phyloP scores from a whole-genome alignment of 495 filamentous ascomycete species.

The Pyrenula aspistea region DNA sequence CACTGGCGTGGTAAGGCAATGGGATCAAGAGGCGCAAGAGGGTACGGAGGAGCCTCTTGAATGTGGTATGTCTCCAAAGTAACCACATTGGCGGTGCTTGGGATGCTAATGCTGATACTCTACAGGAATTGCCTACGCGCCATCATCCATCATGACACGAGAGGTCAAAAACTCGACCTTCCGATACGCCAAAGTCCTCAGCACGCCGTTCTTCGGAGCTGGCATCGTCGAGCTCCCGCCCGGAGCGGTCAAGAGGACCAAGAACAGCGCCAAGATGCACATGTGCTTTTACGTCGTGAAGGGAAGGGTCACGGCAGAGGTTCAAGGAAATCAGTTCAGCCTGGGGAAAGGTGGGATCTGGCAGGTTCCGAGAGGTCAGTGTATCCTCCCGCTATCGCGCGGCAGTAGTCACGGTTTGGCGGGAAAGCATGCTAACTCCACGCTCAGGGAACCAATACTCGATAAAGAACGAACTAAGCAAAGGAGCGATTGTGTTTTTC shows the following conservation, averaged over 20 bases:
- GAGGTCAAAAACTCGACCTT: constrained; percentile 67
- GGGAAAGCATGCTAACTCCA: constrained; percentile 1
- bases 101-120: not conserved
- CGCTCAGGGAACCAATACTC: constrained; percentile 2
- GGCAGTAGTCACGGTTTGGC: constrained; percentile 2
- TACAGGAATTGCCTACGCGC: constrained; percentile 64
- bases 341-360: constrained; percentile 81
- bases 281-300: constrained; percentile 84
- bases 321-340: constrained; percentile 61
- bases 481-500: not conserved
- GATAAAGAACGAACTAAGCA: not conserved
- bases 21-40: constrained; percentile 40
- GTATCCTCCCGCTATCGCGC: constrained; percentile 6
- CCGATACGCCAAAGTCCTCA: constrained; percentile 76
- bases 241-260: constrained; percentile 67
- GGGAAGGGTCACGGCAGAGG: constrained; percentile 67
- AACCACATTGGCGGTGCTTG: too few relatives aligned
- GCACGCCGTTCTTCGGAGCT: constrained; percentile 69
- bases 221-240: constrained; percentile 83
- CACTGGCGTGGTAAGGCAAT: constrained; percentile 42
- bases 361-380: constrained; percentile 87
- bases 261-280: constrained; percentile 88
- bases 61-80: not conserved
- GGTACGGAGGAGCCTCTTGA: constrained; percentile 34
- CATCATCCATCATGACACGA: constrained; percentile 57